A percentile compares a stretch with the other conserved stretches of the same genome.
Evolutionary conservation across 2,329 filamentous ascomycete genomes (phyloP).

Genomic region (Xylariomycetidae sp.): DNA sequence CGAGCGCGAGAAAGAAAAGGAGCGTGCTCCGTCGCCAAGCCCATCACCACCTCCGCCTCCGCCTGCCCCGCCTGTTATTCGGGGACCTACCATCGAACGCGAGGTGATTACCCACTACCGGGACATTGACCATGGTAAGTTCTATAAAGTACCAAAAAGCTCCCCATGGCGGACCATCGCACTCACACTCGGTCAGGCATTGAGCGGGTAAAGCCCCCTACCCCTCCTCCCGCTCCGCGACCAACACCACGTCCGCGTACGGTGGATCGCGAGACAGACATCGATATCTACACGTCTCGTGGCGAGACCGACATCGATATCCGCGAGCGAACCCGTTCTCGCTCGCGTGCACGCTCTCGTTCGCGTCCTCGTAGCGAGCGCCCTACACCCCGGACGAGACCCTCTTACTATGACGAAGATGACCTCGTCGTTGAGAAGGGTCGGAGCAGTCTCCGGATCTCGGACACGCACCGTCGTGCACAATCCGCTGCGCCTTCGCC

Average conservation of each 20-base stretch:
- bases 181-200: constrained; percentile 39
- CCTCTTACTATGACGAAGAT: constrained; percentile 47
- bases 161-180: too few species aligned
- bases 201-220: constrained; percentile 35
- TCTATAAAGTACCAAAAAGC: too few species aligned
- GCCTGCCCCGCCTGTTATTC: constrained; percentile 60
- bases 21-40: constrained; percentile 38
- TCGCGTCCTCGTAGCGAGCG: too few species aligned
- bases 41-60: constrained; percentile 49
- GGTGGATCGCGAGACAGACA: constrained; percentile 51
- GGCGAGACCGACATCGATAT: constrained; percentile 55
- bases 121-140: constrained; percentile 78
- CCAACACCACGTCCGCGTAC: constrained; percentile 36
- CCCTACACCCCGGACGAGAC: constrained; percentile 28
- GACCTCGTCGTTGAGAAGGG: constrained; percentile 60
- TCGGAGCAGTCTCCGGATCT: constrained; percentile 39
- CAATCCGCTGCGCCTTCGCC: constrained; percentile 44
- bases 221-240: constrained; percentile 45
- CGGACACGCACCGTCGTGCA: constrained; percentile 40
- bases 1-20: constrained; percentile 36
- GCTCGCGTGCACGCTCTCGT: constrained; percentile 33
- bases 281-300: constrained; percentile 53
- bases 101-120: constrained; percentile 86
- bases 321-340: constrained; percentile 32
- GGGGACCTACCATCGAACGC: constrained; percentile 74